phyloP scores from a whole-genome alignment of 441 rosid species.

The Erodium moschatum region DNA sequence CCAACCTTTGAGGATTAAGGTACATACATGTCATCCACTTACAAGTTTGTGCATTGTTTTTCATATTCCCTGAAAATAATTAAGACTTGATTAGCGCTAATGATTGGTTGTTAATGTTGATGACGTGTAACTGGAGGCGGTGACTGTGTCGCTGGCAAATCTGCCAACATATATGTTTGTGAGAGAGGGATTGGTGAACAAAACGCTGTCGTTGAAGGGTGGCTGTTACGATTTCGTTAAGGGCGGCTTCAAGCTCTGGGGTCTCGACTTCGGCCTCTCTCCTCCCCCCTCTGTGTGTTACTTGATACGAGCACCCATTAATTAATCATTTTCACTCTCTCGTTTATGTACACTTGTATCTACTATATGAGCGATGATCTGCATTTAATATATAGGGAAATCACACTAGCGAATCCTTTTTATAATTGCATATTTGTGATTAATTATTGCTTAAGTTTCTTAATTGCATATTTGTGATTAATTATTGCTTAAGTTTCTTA shows the following conservation, averaged over 20 bases:
- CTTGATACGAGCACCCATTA: neutral
- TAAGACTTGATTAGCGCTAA: neutral
- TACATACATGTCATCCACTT: neutral
- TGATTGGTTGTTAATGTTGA: neutral
- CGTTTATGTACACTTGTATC: neutral
- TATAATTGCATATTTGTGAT: neutral
- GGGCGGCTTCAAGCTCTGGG: constrained; percentile 76
- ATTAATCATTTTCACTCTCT: neutral
- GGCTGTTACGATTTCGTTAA: constrained; percentile 66
- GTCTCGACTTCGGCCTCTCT: constrained; percentile 43
- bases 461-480: no score
- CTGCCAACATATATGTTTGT: constrained; percentile 76
- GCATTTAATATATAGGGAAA: neutral
- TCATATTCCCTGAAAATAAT: no score
- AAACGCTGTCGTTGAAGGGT: constrained; percentile 57
- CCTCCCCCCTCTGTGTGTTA: constrained; percentile 46
- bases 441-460: no score
- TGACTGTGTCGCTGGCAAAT: constrained; percentile 71
- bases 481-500: no score
- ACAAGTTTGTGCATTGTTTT: no score
- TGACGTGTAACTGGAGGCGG: constrained; percentile 45
- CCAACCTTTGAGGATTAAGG: neutral
- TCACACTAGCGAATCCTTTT: neutral
- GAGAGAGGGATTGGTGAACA: constrained; percentile 55
- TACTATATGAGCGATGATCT: neutral